Evolutionary conservation across 768 basidiomycete species (phyloP), one percentile per base, ranked within the genome.

Genomic region (Kwoniella botswanensis): DNA sequence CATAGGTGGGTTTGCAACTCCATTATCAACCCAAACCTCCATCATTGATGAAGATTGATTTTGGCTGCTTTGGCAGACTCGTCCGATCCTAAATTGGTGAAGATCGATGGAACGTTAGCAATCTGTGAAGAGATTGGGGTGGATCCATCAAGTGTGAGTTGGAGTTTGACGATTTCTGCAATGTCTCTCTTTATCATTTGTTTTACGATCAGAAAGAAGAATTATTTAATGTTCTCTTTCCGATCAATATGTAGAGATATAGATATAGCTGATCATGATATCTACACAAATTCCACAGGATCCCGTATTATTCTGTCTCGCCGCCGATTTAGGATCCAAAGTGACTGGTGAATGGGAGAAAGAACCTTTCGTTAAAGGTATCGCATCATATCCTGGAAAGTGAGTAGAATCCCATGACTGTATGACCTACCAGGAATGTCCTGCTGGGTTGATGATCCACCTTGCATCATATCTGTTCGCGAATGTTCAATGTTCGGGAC

Each of bases 241-340:
- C n/a, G 26, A 26, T 56, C 6, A 12, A 13, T 29, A 35, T 18
- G 11, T 53, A 12, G 50, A 11, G 63, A 29, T 15, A 18, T 22
- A 17, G 26, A 24, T 2, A 4, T 7, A 55, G 65, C 56, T 67
- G 65, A 67, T 46, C 56, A n/a, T 35, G 43, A 54, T 29, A 26
- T 50, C 65, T 69, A 7, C 29, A 29, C 29, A 29, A 3, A 29
- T 9, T 35, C 64, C 67, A 13, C 57, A 83, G 76, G 83, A 84
- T 59, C 63, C 79, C 18, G 82, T 80, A 11, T 73, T 84, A n/a
- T 84, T 83, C 71, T 82, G 83, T 68, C 71, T 84, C 5, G 82
- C 82, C 18, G 70, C 75, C 15, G 84, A 84, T 74, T 73, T 84
- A 22, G 80, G 79, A 15, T 82, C 81, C 22, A 82, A 82, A 65